Conservation (phyloP, 1,139 yeast genomes). For the Pichia sp. region DNA sequence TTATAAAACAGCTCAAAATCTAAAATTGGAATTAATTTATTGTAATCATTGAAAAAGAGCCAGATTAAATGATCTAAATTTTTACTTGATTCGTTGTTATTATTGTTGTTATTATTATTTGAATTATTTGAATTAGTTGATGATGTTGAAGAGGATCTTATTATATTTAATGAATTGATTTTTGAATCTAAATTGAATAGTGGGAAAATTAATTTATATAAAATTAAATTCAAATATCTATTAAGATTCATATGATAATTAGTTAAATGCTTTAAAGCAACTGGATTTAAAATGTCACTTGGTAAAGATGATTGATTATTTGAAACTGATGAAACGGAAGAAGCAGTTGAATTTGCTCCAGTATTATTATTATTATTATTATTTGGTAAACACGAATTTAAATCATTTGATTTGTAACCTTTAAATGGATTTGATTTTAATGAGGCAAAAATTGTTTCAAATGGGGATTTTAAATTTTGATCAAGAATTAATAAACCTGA, state of each 20-base stretch:
- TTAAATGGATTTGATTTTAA: conserved; percentile 24
- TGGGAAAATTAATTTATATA: conserved; percentile 30
- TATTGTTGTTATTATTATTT: conserved; percentile 4
- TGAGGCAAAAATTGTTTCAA: conserved; percentile 20
- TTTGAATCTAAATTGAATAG: conserved; percentile 17
- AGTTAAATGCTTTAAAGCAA: conserved; percentile 15
- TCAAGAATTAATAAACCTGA: conserved; percentile 21
- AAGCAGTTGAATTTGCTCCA: neutral
- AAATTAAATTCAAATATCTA: conserved; percentile 29
- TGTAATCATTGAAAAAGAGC: conserved; percentile 51
- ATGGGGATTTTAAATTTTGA: conserved; percentile 25
- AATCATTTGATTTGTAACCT: conserved; percentile 22
- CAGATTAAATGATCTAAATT: conserved; percentile 49
- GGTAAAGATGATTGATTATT: neutral
- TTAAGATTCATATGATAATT: conserved; percentile 32
- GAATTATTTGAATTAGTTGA: no score
- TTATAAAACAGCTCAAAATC: conserved; percentile 54
- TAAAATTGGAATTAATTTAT: conserved; percentile 54
- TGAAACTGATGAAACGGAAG: neutral
- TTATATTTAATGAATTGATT: no score
- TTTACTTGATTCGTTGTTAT: conserved; percentile 13
- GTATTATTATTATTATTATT: neutral
- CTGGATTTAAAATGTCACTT: conserved; percentile 6
- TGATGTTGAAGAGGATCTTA: neutral
- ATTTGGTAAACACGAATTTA: neutral